Evolutionary conservation across 352 stramenopile genomes (phyloP).

Genomic region (Globisporangium paroecandrum): DNA sequence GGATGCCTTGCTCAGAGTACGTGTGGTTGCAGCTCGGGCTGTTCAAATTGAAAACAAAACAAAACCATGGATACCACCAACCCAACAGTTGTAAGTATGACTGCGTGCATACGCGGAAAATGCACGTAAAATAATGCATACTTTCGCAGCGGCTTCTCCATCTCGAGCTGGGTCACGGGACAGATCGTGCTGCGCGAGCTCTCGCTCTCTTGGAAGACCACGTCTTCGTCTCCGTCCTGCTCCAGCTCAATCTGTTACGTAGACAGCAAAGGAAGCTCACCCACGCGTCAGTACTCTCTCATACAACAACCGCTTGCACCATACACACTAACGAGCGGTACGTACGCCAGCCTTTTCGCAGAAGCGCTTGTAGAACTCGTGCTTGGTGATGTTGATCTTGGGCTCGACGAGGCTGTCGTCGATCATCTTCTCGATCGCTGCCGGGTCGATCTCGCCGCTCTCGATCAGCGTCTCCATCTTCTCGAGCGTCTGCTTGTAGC

Average conservation of each 20-base stretch:
- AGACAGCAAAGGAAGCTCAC: not conserved
- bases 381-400: conserved; percentile 51
- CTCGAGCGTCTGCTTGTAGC: conserved; percentile 71
- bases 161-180: conserved; percentile 79
- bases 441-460: conserved; percentile 38
- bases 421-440: conserved; percentile 64
- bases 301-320: not conserved
- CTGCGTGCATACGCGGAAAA: not conserved
- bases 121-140: conserved; percentile 20
- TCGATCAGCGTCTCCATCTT: conserved; percentile 56
- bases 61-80: not conserved
- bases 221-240: conserved; percentile 66
- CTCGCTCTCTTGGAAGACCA: conserved; percentile 80
- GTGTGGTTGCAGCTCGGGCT: conserved; percentile 74
- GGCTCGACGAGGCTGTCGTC: conserved; percentile 46
- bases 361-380: conserved; percentile 81
- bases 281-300: not conserved
- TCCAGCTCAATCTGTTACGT: conserved; percentile 63
- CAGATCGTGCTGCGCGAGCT: conserved; percentile 70
- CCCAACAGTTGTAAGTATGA: not conserved
- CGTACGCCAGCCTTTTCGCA: conserved; percentile 65
- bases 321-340: conserved; percentile 1
- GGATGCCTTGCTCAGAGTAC: conserved; percentile 80
- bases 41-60: not conserved
- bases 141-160: conserved; percentile 75